A percentile compares a stretch with the other conserved stretches of the same genome.
phyloP scores from a whole-genome alignment of 2,329 filamentous ascomycete species.

The Atkinsonella texensis region DNA sequence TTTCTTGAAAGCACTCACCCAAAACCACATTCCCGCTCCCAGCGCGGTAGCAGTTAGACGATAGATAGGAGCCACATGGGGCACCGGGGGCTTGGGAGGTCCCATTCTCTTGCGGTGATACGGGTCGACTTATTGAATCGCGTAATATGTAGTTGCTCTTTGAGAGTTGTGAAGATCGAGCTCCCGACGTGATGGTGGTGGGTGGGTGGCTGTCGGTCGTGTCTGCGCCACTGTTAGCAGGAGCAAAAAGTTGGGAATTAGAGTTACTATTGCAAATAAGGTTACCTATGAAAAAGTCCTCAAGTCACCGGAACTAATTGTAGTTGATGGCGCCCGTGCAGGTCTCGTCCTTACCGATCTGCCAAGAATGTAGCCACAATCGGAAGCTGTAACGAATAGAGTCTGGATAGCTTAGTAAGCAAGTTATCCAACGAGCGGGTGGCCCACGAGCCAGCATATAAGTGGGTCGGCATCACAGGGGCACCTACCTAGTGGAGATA shows the following conservation, averaged over 20 bases:
- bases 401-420: constrained; percentile 1
- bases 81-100: constrained; percentile 28
- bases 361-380: background rate
- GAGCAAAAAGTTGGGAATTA: background rate
- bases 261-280: background rate
- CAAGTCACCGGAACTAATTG: background rate
- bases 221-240: background rate
- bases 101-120: constrained; percentile 13
- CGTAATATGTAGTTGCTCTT: background rate
- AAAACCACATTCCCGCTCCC: constrained; percentile 98
- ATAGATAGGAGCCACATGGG: constrained; percentile 53
- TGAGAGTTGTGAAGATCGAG: background rate
- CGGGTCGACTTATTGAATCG: background rate
- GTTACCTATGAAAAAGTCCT: background rate
- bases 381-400: background rate
- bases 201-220: background rate
- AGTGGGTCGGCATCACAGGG: background rate
- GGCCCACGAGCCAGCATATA: background rate
- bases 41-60: constrained; percentile 76
- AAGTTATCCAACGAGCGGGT: background rate
- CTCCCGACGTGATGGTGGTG: background rate
- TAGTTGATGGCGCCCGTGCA: background rate
- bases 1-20: constrained; percentile 46
- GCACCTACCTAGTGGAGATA: no score
- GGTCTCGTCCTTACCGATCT: background rate